Evolutionary conservation across 352 stramenopile species (phyloP).

Genomic region (Globisporangium cystogenes): DNA sequence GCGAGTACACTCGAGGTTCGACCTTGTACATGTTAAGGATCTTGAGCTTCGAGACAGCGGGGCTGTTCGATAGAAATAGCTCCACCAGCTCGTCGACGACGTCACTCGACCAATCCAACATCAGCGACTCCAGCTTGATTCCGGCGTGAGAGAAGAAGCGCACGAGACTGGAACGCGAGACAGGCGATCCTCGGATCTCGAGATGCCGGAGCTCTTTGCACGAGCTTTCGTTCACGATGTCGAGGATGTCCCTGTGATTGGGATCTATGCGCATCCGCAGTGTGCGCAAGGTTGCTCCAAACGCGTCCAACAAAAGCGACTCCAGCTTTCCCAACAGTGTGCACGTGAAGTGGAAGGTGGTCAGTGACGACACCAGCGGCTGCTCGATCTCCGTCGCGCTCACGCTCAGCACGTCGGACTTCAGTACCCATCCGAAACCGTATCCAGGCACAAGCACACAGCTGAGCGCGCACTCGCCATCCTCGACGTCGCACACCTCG

Average conservation of each 20-base stretch:
- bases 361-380: too few relatives aligned
- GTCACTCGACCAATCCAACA: neutral
- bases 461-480: neutral
- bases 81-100: neutral
- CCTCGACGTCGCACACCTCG: too few relatives aligned
- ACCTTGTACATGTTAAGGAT: neutral
- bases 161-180: neutral
- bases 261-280: neutral
- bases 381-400: too few relatives aligned
- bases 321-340: neutral
- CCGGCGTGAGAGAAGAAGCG: neutral
- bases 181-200: neutral
- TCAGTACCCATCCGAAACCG: neutral
- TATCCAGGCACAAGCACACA: neutral
- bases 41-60: neutral
- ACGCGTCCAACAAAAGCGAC: neutral
- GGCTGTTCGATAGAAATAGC: neutral
- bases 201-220: neutral
- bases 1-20: too few relatives aligned
- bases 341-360: too few relatives aligned
- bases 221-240: neutral
- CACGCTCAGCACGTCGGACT: neutral
- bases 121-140: neutral
- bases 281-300: neutral
- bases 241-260: neutral